Evolutionary conservation across 1,284 basidiomycete species (phyloP).

Genomic region (Pseudozyma pruni): DNA sequence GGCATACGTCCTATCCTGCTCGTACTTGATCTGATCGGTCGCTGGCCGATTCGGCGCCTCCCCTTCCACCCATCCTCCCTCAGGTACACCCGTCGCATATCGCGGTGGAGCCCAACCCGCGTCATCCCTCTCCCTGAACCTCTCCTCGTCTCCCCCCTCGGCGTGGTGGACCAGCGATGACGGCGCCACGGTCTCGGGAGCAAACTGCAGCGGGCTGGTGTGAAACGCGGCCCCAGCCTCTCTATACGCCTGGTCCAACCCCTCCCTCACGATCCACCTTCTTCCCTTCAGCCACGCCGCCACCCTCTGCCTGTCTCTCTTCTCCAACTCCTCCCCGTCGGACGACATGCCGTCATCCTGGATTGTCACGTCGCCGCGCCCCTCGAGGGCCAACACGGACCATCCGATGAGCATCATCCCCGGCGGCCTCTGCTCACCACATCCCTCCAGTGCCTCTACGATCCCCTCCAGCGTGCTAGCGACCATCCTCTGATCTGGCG

Average conservation of each 20-base stretch:
- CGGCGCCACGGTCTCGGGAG: constrained; percentile 1
- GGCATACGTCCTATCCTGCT: constrained; percentile 43
- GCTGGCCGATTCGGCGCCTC: constrained; percentile 44
- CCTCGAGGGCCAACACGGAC: constrained; percentile 74
- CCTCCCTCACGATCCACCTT: constrained; percentile 51
- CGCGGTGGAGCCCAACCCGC: constrained; percentile 59
- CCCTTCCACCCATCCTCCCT: constrained; percentile 42
- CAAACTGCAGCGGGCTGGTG: constrained; percentile 16
- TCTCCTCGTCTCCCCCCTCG: not conserved
- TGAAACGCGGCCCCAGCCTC: constrained; percentile 23
- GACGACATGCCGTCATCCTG: constrained; percentile 68
- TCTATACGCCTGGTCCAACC: constrained; percentile 50
- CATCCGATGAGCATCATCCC: constrained; percentile 96
- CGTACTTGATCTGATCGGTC: constrained; percentile 22
- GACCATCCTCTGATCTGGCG: constrained; percentile 88
- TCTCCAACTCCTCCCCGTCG: constrained; percentile 16
- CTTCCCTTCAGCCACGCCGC: constrained; percentile 43
- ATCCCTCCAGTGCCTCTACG: constrained; percentile 76
- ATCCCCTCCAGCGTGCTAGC: constrained; percentile 82
- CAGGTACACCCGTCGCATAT: constrained; percentile 35
- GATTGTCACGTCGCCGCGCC: constrained; percentile 71
- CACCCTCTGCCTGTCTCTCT: constrained; percentile 40
- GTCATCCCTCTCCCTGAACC: constrained; percentile 26
- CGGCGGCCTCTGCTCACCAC: constrained; percentile 88
- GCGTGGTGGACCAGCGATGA: constrained; percentile 12